Evolutionary conservation across 2,329 filamentous ascomycete genomes (phyloP), one percentile per base, ranked within the genome.

Genomic region (Diaporthe australafricana): DNA sequence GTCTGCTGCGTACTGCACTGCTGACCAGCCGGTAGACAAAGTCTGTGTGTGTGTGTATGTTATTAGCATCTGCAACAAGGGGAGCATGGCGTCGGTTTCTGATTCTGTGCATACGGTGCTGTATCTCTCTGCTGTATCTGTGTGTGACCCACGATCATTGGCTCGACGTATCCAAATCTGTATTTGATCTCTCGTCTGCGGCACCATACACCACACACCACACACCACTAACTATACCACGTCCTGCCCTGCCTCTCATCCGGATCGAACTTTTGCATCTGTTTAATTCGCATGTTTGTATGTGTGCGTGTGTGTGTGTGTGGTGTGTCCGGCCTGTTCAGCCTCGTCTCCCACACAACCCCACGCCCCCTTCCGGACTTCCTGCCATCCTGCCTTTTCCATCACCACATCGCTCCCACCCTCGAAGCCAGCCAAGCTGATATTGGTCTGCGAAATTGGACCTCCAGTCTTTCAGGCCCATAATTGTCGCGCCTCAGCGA

Each of bases 101-200:
- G 53, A 56, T 38, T 17, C 32, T 22, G 53, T 40, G 53, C 53
- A n/a, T 40, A n/a, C 57, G 40, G 55, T 60, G 47, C 47, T 53
- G 57, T 48, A 42, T 48, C 25, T 65, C 60, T 65, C 25, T 63
- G 12, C 57, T 42, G 27, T 48, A 50, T 65, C 60, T 50, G 45
- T 50, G 60, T 65, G 60, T 27, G 60, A 38, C 60, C 55, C 45
- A 3, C 48, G 25, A 52, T 22, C 48, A n/a, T 65, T 45, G 30
- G 60, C 60, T 65, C n/a, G 45, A 65, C 60, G 45, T 50, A 65
- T 65, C 60, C 60, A 65, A 65, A 65, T 65, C 60, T 65, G 42
- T 38, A 65, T 38, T 50, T 65, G 60, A 65, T 65, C 60, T 65
- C 60, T 65, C 45, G 60, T 45, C 27, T n/a, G 38, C 56, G 38